Base-by-base conservation (phyloP, 192 early-diverging fungal genomes). In the Geranomyces michiganensis region DNA sequence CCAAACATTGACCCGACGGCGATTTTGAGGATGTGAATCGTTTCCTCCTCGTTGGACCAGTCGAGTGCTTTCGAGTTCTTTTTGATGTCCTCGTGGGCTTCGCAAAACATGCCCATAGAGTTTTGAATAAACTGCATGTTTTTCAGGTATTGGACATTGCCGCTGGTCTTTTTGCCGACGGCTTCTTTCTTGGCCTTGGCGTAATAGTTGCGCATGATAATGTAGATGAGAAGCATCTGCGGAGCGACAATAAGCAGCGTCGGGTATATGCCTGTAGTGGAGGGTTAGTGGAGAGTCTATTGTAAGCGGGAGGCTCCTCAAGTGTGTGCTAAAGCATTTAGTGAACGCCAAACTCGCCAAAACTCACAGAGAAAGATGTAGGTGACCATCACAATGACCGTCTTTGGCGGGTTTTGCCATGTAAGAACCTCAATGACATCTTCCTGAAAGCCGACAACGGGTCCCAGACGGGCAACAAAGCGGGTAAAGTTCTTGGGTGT, bases 61-160 rank as follows among this genome's bases (percentile, higher is more conserved):
- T 80, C 79, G 22, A 83, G 61, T 14, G 44, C 22, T 21, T 63
- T 56, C 21, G 74, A 60, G 33, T 44, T 36, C 27, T 71, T 66
- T 29, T 67, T 71, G 46, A 76, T 64, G 44, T 67, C 77, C 30
- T 77, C 81, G 73, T 82, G 74, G 12, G 36, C 65, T 47, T 82
- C 81, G 62, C 67, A 79, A 60, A 71, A 78, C 62, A 80, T 69
- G 30, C 86, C 87, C 91, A 92, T 92, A 77, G 88, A 84, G 62
- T 93, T 91, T 64, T 93, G 92, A 33, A 92, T 84, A 70, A 91
- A 88, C 61, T 88, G 88, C 71, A 91, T 66, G 70, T 91, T 91
- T 71, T 79, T 84, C 21, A 84, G 70, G 71, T 90, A 91, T 62
- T 91, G 87, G 22, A 87, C 84, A 41, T 64, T 64, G 32, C n/a